Evolutionary conservation across 768 basidiomycete species (phyloP).

Genomic region (Kwoniella bestiolae): DNA sequence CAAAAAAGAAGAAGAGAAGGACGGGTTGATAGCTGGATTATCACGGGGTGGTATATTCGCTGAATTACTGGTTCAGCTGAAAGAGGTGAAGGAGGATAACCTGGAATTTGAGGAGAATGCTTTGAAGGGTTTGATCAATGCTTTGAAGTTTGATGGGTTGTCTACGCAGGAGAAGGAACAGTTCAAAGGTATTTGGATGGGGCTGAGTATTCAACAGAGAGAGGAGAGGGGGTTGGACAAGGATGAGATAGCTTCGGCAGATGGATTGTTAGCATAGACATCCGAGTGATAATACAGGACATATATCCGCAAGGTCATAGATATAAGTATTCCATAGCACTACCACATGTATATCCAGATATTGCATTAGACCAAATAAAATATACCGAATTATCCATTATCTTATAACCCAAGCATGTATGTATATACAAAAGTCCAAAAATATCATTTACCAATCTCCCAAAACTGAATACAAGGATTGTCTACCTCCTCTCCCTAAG

Average conservation of each 20-base stretch:
- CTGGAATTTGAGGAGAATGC: conserved; percentile 50
- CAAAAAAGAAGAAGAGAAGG: conserved; percentile 1
- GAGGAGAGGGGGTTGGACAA: conserved; percentile 24
- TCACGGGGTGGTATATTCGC: conserved; percentile 33
- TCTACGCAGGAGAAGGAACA: conserved; percentile 14
- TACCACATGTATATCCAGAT: neutral
- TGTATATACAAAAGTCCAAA: neutral
- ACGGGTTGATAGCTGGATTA: conserved; percentile 36
- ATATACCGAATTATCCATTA: too few relatives aligned
- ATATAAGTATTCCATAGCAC: too few relatives aligned
- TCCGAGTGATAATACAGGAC: neutral
- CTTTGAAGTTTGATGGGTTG: conserved; percentile 29
- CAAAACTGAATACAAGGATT: neutral
- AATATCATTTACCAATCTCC: neutral
- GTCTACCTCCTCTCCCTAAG: conserved; percentile 73
- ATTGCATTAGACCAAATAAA: too few relatives aligned
- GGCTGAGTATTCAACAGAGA: conserved; percentile 2
- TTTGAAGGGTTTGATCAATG: conserved; percentile 37
- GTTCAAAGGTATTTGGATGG: conserved; percentile 21
- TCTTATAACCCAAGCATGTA: neutral
- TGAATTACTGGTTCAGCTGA: conserved; percentile 25
- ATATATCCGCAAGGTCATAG: neutral
- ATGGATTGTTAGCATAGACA: neutral
- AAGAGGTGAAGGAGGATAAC: conserved; percentile 24
- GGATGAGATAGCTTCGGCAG: conserved; percentile 4